Conservation (phyloP, 1,284 basidiomycete genomes). For the Prillingera fragicola region DNA sequence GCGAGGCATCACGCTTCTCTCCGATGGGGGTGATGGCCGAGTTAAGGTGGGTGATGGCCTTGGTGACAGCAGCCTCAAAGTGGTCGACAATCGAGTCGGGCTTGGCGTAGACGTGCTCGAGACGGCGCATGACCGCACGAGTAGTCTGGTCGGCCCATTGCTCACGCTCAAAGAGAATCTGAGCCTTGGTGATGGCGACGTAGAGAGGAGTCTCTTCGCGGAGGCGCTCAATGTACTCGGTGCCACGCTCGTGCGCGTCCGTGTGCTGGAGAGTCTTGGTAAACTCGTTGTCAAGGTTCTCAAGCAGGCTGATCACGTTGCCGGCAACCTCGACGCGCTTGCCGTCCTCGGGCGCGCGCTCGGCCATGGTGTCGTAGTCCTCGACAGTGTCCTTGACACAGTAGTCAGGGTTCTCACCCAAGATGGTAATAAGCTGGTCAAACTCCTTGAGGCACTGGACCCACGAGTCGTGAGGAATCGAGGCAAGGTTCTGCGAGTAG, state of each 20-base stretch:
- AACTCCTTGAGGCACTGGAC: slow-evolving; percentile 78
- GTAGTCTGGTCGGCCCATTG: slow-evolving; percentile 70
- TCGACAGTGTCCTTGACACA: slow-evolving; percentile 73
- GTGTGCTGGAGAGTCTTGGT: slow-evolving; percentile 97
- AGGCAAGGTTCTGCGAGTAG: slow-evolving; percentile 58
- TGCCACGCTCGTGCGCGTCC: slow-evolving; percentile 80
- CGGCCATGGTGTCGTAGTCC: slow-evolving; percentile 88
- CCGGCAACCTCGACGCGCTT: slow-evolving; percentile 61
- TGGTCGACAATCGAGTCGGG: slow-evolving; percentile 89
- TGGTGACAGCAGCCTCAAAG: slow-evolving; percentile 63
- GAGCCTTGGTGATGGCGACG: slow-evolving; percentile 83
- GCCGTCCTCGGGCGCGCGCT: slow-evolving; percentile 64
- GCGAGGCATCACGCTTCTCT: slow-evolving; percentile 55
- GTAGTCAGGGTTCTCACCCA: slow-evolving; percentile 65
- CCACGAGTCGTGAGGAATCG: slow-evolving; percentile 94
- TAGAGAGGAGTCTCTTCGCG: slow-evolving; percentile 95
- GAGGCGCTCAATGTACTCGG: slow-evolving; percentile 93
- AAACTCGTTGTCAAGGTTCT: slow-evolving; percentile 97
- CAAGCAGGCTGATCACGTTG: slow-evolving; percentile 88
- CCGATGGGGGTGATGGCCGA: slow-evolving; percentile 57
- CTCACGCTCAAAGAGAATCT: slow-evolving; percentile 82
- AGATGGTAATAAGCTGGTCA: slow-evolving; percentile 74
- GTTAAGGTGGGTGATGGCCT: slow-evolving; percentile 53
- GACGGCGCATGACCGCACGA: slow-evolving; percentile 85
- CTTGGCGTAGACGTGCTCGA: slow-evolving; percentile 99